A percentile compares a stretch with the other conserved stretches of the same genome.
These are phyloP conservation scores for Dipteronia sinensis DNA, from an alignment of 345 rosid species.

Conservation along the genomic window DNA sequence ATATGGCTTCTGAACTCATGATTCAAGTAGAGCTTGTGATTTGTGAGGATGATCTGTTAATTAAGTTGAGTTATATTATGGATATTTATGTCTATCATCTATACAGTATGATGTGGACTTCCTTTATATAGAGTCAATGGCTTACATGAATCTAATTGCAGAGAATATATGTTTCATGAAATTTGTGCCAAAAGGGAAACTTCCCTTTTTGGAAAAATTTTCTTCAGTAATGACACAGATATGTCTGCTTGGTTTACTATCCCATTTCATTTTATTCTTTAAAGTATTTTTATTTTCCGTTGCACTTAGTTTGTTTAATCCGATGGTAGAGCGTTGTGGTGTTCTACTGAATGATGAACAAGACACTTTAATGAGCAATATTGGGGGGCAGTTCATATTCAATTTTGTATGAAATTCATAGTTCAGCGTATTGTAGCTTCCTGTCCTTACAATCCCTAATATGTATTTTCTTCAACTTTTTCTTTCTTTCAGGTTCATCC, in stretches of 20 bases:
- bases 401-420: not conserved
- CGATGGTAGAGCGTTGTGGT: not conserved
- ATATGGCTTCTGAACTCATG: not conserved
- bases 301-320: not conserved
- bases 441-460: not conserved
- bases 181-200: not conserved
- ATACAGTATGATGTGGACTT: not conserved
- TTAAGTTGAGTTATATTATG: not conserved
- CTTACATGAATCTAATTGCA: not conserved
- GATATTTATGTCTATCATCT: not conserved
- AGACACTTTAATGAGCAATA: too few relatives aligned
- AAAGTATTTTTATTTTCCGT: not conserved
- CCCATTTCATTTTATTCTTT: not conserved
- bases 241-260: not conserved
- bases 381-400: not conserved
- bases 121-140: not conserved
- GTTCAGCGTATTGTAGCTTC: not conserved
- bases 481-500: constrained; percentile 79
- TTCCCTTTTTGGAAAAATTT: not conserved
- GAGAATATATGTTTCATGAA: not conserved
- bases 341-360: not conserved
- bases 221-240: not conserved
- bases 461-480: not conserved
- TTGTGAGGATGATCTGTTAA: not conserved
- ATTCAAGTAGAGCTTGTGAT: constrained; percentile 4